These are phyloP conservation scores for Macrolepiota fuliginosa DNA, from an alignment of 768 basidiomycete species.

Conservation along the genomic window DNA sequence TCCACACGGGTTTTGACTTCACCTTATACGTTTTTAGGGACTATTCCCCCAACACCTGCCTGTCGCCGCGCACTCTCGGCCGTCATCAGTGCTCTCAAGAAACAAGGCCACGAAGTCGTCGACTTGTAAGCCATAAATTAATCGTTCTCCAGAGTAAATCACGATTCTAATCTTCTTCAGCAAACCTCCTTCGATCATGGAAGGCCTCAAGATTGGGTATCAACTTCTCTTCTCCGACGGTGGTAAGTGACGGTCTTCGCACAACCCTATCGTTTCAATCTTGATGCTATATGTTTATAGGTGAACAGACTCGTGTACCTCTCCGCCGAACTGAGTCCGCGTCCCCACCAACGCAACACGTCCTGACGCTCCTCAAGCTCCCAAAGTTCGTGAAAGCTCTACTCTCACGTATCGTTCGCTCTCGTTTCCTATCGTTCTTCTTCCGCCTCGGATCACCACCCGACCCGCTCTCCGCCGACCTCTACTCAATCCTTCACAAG, in stretches of 20 bases:
- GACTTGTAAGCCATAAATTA: conserved; percentile 44
- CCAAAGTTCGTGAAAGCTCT: conserved; percentile 41
- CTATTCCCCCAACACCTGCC: conserved; percentile 60
- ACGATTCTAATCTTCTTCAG: conserved; percentile 15
- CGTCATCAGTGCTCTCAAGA: conserved; percentile 50
- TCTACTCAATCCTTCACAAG: conserved; percentile 37
- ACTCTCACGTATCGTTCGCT: conserved; percentile 37
- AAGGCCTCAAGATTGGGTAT: conserved; percentile 50
- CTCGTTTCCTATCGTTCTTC: conserved; percentile 36
- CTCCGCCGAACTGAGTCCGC: conserved; percentile 32
- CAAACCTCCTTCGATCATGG: conserved; percentile 45
- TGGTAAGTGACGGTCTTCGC: conserved; percentile 30
- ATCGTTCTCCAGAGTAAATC: not conserved
- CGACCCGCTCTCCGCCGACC: conserved; percentile 34
- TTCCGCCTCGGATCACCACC: conserved; percentile 35
- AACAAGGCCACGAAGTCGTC: conserved; percentile 62
- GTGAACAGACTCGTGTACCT: conserved; percentile 37
- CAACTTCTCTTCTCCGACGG: conserved; percentile 57
- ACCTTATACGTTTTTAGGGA: conserved; percentile 33
- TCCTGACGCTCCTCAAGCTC: conserved; percentile 33
- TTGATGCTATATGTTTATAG: conserved; percentile 25
- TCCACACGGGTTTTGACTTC: not conserved
- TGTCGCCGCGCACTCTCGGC: conserved; percentile 53
- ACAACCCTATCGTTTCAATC: conserved; percentile 6
- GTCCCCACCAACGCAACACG: conserved; percentile 25